These are phyloP conservation scores for Brassica incana DNA, from an alignment of 345 rosid species.

Conservation along the genomic window DNA sequence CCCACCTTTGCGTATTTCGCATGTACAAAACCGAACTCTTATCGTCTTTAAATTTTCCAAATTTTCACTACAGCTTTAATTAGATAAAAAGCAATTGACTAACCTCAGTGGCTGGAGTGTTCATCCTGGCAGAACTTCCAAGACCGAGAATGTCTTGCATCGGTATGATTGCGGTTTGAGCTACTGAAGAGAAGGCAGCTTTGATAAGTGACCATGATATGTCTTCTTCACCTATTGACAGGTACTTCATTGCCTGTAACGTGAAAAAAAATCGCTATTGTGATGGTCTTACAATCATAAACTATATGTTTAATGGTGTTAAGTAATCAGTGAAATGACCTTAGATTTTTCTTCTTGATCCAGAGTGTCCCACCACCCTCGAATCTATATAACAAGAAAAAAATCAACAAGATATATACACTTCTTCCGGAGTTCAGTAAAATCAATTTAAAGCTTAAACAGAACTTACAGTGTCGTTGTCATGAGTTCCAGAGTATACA, in stretches of 20 bases:
- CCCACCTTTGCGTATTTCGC: background rate
- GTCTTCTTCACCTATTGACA: constrained; percentile 54
- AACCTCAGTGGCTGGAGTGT: constrained; percentile 72
- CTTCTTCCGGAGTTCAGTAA: background rate
- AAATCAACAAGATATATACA: background rate
- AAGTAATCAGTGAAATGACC: constrained; percentile 31
- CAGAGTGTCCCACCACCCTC: constrained; percentile 84
- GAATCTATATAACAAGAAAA: constrained; percentile 45
- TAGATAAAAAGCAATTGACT: background rate
- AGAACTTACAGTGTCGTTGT: constrained; percentile 77
- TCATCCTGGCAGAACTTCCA: constrained; percentile 84
- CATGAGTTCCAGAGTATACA: constrained; percentile 97
- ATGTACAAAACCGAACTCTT: background rate
- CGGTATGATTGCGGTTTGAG: constrained; percentile 75
- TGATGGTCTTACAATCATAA: background rate
- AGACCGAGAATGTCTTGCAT: constrained; percentile 91
- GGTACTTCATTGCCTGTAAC: constrained; percentile 65
- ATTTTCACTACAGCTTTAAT: background rate
- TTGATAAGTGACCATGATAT: constrained; percentile 68
- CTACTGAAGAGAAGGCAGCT: constrained; percentile 68
- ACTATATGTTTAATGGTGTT: background rate
- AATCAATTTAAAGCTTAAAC: background rate
- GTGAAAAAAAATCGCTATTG: background rate
- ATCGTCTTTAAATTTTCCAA: background rate
- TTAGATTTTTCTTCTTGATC: constrained; percentile 61